These are phyloP conservation scores for Elaeis guineensis DNA, from an alignment of 176 grass and related monocot species.

Conservation along the genomic window DNA sequence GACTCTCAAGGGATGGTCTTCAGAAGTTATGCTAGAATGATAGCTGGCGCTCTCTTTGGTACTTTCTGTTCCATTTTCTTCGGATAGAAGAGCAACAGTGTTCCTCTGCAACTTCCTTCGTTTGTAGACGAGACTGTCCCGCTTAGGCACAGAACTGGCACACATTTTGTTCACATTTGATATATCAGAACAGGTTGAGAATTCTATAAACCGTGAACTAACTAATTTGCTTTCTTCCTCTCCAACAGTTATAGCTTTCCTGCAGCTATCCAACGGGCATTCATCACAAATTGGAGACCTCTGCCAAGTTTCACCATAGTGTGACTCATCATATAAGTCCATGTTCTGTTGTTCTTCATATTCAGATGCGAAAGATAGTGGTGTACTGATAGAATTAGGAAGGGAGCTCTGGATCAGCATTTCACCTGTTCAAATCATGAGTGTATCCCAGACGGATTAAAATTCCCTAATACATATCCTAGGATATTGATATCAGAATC, in stretches of 20 bases:
- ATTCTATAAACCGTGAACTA: conserved; percentile 15
- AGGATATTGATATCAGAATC: too few species aligned
- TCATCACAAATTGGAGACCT: conserved; percentile 46
- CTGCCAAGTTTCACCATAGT: conserved; percentile 36
- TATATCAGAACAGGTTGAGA: conserved; percentile 26
- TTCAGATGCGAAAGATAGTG: neutral
- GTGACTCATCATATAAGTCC: conserved; percentile 16
- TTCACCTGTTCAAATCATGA: conserved; percentile 1
- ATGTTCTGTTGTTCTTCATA: conserved; percentile 10
- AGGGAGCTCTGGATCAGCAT: conserved; percentile 13
- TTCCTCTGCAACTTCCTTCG: conserved; percentile 50
- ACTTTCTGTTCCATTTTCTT: conserved; percentile 27
- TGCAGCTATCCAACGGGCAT: conserved; percentile 26
- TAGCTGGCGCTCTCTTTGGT: conserved; percentile 8
- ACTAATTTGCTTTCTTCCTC: conserved; percentile 31
- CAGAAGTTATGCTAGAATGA: conserved; percentile 12
- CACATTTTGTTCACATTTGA: conserved; percentile 29
- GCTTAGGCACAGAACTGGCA: conserved; percentile 39
- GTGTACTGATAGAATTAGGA: conserved; percentile 10
- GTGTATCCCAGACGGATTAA: neutral
- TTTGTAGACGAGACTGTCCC: conserved; percentile 48
- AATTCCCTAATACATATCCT: neutral
- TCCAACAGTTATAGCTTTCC: conserved; percentile 22
- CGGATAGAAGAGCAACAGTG: conserved; percentile 30
- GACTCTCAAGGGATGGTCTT: conserved; percentile 26